These are phyloP conservation scores for Coniferiporia sulphurascens DNA, from an alignment of 1,284 basidiomycete species.

Conservation along the genomic window DNA sequence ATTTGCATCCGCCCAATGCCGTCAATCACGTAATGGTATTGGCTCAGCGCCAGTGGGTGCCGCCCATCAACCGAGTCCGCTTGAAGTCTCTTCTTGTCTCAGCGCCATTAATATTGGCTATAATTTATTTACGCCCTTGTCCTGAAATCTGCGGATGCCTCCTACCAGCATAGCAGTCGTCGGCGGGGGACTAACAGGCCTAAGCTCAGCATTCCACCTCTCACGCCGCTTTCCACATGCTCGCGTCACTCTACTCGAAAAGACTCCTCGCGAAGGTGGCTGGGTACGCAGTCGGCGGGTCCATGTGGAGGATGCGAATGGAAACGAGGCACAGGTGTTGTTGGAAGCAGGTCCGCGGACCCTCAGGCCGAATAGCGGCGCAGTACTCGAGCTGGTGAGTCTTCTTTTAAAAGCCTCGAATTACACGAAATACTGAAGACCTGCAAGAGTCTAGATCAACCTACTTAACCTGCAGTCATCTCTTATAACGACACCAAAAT, in stretches of 20 bases:
- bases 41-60: too few species aligned
- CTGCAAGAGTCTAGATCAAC: constrained; percentile 53
- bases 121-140: too few species aligned
- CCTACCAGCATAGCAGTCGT: constrained; percentile 57
- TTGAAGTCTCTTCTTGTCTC: too few species aligned
- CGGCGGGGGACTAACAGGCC: constrained; percentile 79
- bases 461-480: constrained; percentile 58
- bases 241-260: constrained; percentile 68
- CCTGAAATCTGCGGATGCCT: constrained; percentile 16
- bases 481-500: constrained; percentile 59
- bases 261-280: constrained; percentile 64
- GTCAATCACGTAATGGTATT: too few species aligned
- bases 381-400: constrained; percentile 78
- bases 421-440: neutral
- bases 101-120: too few species aligned
- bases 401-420: neutral
- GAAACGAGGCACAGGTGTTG: constrained; percentile 40
- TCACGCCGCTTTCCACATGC: constrained; percentile 57
- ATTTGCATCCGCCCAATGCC: too few species aligned
- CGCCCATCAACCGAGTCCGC: too few species aligned
- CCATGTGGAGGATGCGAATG: constrained; percentile 35
- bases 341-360: constrained; percentile 84
- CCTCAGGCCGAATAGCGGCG: constrained; percentile 66
- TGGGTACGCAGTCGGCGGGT: constrained; percentile 74
- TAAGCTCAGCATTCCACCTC: constrained; percentile 78